These are phyloP conservation scores for Herpetomonas tarakana DNA, from an alignment of 208 protist genomes.

Conservation along the genomic window DNA sequence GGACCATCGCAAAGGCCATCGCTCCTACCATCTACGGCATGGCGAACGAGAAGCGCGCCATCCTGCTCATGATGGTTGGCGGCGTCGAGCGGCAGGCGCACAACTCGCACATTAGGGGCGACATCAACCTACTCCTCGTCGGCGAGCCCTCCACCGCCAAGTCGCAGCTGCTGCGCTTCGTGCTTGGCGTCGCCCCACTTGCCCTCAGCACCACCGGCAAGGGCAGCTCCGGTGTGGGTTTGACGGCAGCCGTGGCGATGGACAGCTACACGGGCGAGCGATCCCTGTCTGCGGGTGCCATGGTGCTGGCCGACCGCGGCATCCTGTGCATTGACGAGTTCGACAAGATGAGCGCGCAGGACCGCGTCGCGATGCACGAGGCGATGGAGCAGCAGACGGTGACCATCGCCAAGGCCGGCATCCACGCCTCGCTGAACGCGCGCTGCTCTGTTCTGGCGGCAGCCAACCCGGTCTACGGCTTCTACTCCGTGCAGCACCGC, in stretches of 20 bases:
- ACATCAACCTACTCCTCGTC: slow-evolving; percentile 99
- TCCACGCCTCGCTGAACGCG: slow-evolving; percentile 99
- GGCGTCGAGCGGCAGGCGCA: slow-evolving; percentile 96
- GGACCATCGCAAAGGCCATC: slow-evolving; percentile 86
- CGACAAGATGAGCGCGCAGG: slow-evolving; percentile 99
- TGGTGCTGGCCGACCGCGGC: slow-evolving; percentile 99
- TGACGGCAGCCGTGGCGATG: slow-evolving; percentile 98
- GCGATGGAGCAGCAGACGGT: slow-evolving; percentile 99
- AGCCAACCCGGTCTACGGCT: slow-evolving; percentile 99
- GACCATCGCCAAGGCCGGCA: slow-evolving; percentile 99
- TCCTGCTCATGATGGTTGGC: slow-evolving; percentile 97
- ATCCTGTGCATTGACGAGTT: slow-evolving; percentile 99
- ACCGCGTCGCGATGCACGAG: slow-evolving; percentile 97
- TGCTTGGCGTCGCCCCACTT: slow-evolving; percentile 95
- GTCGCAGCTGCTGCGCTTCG: slow-evolving; percentile 99
- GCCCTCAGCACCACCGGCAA: slow-evolving; percentile 98
- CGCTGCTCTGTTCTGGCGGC: slow-evolving; percentile 98
- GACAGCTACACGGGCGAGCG: slow-evolving; percentile 97
- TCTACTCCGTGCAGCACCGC: slow-evolving; percentile 93
- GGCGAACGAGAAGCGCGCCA: slow-evolving; percentile 94
- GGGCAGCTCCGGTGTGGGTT: slow-evolving; percentile 97
- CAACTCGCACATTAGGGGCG: slow-evolving; percentile 95
- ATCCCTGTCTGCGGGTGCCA: slow-evolving; percentile 98
- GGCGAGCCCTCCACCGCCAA: slow-evolving; percentile 99
- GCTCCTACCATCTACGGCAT: slow-evolving; percentile 99